Conservation (phyloP, 2,329 filamentous ascomycete species). For the Westerdykella sp. region DNA sequence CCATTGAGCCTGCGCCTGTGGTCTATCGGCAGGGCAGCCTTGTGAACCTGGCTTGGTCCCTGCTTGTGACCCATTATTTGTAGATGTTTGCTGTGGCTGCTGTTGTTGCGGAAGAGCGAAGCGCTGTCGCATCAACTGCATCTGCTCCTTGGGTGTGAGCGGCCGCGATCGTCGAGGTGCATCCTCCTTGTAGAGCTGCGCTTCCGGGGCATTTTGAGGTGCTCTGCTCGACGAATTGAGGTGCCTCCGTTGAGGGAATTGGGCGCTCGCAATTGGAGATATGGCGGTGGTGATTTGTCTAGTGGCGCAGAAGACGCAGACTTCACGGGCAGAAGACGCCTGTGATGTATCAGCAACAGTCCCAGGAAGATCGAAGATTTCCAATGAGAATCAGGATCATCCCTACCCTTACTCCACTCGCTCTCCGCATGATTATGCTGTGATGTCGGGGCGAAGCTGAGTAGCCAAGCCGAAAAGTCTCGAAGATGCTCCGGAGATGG, state of each 20-base stretch:
- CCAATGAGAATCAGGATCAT: background rate
- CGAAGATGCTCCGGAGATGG: background rate
- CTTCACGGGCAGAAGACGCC: conserved; percentile 31
- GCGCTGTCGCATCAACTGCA: conserved; percentile 15
- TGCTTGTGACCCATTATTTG: background rate
- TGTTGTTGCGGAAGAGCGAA: conserved; percentile 15
- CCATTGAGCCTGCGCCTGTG: conserved; percentile 17
- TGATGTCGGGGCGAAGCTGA: background rate
- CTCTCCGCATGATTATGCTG: conserved; percentile 21
- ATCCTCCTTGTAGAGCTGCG: conserved; percentile 20
- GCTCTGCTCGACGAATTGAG: conserved; percentile 30
- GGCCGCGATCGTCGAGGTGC: conserved; percentile 10
- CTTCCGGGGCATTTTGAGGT: conserved; percentile 25
- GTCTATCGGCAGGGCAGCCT: background rate
- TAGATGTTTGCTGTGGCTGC: background rate
- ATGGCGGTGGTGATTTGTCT: conserved; percentile 23
- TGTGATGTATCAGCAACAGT: conserved; percentile 5
- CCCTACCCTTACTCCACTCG: conserved; percentile 25
- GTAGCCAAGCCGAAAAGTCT: background rate
- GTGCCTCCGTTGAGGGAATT: conserved; percentile 23
- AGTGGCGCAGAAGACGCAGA: conserved; percentile 37
- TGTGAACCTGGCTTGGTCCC: background rate
- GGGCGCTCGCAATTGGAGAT: conserved; percentile 8
- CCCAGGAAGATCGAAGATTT: conserved; percentile 2
- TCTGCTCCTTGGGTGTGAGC: conserved; percentile 20